These are phyloP conservation scores for Moelleriella libera DNA, from an alignment of 2,329 filamentous ascomycete species.

Conservation along the genomic window DNA sequence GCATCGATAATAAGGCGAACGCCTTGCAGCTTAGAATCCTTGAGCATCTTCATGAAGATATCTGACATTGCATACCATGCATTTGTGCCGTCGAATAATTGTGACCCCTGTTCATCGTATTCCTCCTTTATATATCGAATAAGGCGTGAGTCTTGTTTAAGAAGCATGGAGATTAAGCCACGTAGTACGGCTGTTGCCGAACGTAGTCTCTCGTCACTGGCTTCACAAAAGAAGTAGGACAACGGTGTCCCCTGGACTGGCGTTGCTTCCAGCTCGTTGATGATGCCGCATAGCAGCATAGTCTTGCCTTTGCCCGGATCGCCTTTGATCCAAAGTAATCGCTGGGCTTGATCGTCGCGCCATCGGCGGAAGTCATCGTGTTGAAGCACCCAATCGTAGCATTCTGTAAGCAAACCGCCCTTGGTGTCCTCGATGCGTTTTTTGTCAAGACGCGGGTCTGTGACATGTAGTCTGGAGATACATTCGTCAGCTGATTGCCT, in stretches of 20 bases:
- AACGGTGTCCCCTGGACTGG: slow-evolving; percentile 4
- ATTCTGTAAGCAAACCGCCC: slow-evolving; percentile 16
- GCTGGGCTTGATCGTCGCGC: slow-evolving; percentile 2
- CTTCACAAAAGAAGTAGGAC: slow-evolving; percentile 28
- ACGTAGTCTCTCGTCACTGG: slow-evolving; percentile 19
- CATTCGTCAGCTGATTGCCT: slow-evolving; percentile 5
- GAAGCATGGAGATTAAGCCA: slow-evolving; percentile 26
- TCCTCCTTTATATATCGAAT: slow-evolving; percentile 16
- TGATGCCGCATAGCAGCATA: slow-evolving; percentile 24
- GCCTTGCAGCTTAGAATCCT: too few relatives aligned
- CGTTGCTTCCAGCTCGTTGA: slow-evolving; percentile 7
- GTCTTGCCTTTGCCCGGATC: slow-evolving; percentile 29
- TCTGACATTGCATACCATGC: too few relatives aligned
- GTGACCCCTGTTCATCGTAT: slow-evolving; percentile 17
- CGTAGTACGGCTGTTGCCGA: slow-evolving; percentile 24
- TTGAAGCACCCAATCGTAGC: slow-evolving; percentile 19
- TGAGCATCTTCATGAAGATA: too few relatives aligned
- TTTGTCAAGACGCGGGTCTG: slow-evolving; percentile 17
- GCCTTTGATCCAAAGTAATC: slow-evolving; percentile 23
- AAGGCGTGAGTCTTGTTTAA: slow-evolving; percentile 16
- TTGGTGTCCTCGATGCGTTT: slow-evolving; percentile 18
- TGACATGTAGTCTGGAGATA: slow-evolving; percentile 10
- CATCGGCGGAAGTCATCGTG: slow-evolving; percentile 10
- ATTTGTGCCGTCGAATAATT: slow-evolving; percentile 18
- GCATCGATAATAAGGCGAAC: too few relatives aligned